These are phyloP conservation scores for Botryotinia convoluta DNA, from an alignment of 2,329 filamentous ascomycete genomes.

Conservation along the genomic window DNA sequence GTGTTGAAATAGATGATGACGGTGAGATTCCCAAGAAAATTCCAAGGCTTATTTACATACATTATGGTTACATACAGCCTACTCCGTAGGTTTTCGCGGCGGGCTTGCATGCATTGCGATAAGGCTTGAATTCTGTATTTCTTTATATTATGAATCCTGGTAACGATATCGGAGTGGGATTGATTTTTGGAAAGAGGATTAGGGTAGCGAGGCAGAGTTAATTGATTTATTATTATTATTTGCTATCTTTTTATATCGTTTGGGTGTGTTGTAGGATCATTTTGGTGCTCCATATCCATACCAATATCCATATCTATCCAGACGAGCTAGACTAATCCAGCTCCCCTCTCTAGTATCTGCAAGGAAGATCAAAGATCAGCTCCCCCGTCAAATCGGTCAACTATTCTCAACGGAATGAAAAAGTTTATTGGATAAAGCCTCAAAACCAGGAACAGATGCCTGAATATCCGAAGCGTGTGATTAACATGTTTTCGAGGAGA, in stretches of 20 bases:
- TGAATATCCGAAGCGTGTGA: conserved; percentile 11
- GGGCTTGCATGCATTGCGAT: neutral
- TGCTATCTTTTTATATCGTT: neutral
- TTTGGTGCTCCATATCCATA: neutral
- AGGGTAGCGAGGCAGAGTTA: no score
- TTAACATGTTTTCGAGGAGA: conserved; percentile 3
- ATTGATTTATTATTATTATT: neutral
- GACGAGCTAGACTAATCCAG: neutral
- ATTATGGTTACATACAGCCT: neutral
- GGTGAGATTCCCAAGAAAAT: neutral
- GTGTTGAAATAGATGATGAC: neutral
- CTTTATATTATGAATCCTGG: neutral
- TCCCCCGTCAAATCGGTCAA: neutral
- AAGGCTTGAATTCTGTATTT: neutral
- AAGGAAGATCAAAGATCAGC: conserved; percentile 14
- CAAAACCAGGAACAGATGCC: neutral
- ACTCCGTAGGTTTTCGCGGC: neutral
- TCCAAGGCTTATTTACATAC: neutral
- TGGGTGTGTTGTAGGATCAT: neutral
- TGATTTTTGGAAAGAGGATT: neutral
- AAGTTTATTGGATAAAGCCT: conserved; percentile 2
- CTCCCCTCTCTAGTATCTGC: neutral
- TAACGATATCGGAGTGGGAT: conserved; percentile 2
- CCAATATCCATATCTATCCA: neutral
- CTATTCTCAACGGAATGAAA: neutral